Evolutionary conservation across 768 basidiomycete species (phyloP), one percentile per base, ranked within the genome.

Genomic region (Agrocybe praecox): DNA sequence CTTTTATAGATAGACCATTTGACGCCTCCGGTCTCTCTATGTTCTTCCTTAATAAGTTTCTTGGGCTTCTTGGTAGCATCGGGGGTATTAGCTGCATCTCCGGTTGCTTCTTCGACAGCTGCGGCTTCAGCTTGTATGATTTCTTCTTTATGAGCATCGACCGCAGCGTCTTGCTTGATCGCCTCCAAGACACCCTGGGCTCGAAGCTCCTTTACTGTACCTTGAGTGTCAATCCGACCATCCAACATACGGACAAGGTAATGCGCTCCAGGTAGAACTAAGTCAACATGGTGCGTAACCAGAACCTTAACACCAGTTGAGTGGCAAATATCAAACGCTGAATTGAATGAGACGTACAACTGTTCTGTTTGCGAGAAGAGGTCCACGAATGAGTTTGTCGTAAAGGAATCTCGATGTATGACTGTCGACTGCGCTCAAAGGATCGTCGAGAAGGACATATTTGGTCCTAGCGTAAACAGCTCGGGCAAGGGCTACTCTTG

Each of bases 241-340:
- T 93, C 91, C 1, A 91, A 77, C 81, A 94, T 87, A 23, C 90
- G 84, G 7, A 93, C 79, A 2, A 94, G 73, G 62, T 92, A 92
- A 61, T 86, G 66, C 0, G 89, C 83, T 0, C 84, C 86, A 0
- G 91, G 87, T 8, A 92, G 80, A n/a, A 94, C 86, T 0, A 95
- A 82, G 50, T 93, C 91, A 21, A 94, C 87, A 65, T 94, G 92
- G 60, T 94, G 92, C 0, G 91, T 92, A 34, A 94, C 91, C 2
- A 89, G 77, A 40, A 88, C 74, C 86, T 86, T 54, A 26, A 44
- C 1, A 12, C 29, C n/a, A 32, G 26, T 23, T 44, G 19, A 43
- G 26, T 18, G n/a, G 9, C 24, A 18, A 7, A 17, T 21, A 23
- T 22, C n/a, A 14, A 44, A 3, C 11, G 7, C 17, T 46, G 45